A percentile compares a stretch with the other conserved stretches of the same genome.
phyloP scores from a whole-genome alignment of 768 basidiomycete genomes.

The Rhodotorula graminis region DNA sequence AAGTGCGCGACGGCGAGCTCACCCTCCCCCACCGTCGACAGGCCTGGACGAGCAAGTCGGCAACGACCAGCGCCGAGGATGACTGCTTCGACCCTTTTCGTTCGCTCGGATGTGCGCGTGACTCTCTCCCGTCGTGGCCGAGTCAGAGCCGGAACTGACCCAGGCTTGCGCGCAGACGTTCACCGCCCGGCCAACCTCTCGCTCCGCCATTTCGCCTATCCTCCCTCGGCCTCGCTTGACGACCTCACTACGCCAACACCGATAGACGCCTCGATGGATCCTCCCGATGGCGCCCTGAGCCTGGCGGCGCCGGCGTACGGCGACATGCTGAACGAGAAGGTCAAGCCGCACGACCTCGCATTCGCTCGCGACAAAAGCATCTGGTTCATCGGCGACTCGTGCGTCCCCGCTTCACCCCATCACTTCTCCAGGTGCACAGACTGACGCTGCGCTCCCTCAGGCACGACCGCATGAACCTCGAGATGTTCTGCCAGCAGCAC shows the following conservation, averaged over 20 bases:
- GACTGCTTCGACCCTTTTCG: not conserved
- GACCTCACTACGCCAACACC: not conserved
- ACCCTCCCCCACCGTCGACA: not conserved
- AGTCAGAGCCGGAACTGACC: not conserved
- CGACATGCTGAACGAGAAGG: not conserved
- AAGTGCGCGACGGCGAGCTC: not conserved
- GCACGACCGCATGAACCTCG: slow-evolving; percentile 11
- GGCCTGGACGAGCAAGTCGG: not conserved
- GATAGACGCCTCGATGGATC: not conserved
- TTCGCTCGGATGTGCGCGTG: not conserved
- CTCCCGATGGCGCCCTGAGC: not conserved
- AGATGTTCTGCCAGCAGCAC: not conserved
- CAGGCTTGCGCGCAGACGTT: not conserved
- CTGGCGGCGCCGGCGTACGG: not conserved
- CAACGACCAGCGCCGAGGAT: too few species aligned
- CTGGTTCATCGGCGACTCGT: slow-evolving; percentile 12
- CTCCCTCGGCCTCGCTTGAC: not conserved
- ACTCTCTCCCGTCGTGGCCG: too few species aligned
- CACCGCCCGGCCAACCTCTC: not conserved
- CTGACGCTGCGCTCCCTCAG: not conserved
- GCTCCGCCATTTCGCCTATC: not conserved
- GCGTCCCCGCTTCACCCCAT: not conserved
- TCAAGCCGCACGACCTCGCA: not conserved
- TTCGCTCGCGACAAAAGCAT: not conserved
- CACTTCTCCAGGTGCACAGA: too few species aligned